Evolutionary conservation across 306 rosid species (phyloP), one percentile per base, ranked within the genome.

Genomic region (Myrica gale): DNA sequence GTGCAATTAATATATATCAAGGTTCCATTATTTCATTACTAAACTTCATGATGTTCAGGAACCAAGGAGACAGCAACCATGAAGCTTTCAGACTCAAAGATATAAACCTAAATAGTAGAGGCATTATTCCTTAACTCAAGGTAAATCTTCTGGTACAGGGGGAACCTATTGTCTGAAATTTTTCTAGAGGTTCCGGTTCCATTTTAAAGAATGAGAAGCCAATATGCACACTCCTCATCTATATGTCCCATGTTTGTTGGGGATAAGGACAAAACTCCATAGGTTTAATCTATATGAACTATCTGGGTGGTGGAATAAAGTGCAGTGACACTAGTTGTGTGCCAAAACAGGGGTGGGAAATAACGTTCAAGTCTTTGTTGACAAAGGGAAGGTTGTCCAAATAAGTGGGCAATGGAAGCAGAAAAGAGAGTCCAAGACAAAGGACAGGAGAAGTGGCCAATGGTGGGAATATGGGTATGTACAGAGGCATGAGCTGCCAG

Each of bases 391-490:
- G 80, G 87, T 89, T 19, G 79, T 95, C 73, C 97, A 95, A 81
- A 88, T 92, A 43, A 88, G 96, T 82, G 98, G 98, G 76, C 92
- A 74, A 41, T 89, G 92, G 93, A 95, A 82, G 86, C 90, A 84
- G 75, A 94, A 89, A 69, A 82, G 82, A 72, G 89, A 86, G 54
- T 45, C 87, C 65, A 87, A 78, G 76, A 67, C 82, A 60, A 83
- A 70, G 71, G 96, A 95, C 44, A 92, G 98, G 98, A 90, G 85
- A 74, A 80, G 91, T 84, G 92, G 88, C 68, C 79, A 90, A 19
- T 92, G 98, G 98, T 95, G 98, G 98, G 93, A 95, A 65, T 53
- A 79, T 66, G 98, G 98, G 52, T 95, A 51, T 79, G 97, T 95
- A n/a, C 47, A 97, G 77, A 90, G 90, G 89, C 92, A 92, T 72